Percentiles rank a stretch among this genome's conserved stretches.
These are phyloP conservation scores for Komagataella kurtzmanii DNA, from an alignment of 805 yeast species.

Conservation along the genomic window DNA sequence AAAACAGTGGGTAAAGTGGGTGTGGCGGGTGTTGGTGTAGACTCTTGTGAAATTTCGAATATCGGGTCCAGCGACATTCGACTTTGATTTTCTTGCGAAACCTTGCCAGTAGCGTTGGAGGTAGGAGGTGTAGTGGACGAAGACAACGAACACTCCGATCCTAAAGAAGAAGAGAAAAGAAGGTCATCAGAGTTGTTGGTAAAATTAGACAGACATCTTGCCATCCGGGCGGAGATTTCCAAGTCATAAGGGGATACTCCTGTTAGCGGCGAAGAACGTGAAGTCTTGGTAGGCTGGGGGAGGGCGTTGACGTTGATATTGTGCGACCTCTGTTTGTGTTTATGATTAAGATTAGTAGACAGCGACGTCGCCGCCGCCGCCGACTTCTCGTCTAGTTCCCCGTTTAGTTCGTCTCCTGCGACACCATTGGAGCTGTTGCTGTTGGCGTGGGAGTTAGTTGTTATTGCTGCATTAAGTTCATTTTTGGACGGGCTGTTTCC, in stretches of 20 bases:
- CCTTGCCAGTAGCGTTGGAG: background rate
- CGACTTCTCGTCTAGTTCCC: conserved; percentile 4
- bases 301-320: conserved; percentile 1
- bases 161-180: conserved; percentile 20
- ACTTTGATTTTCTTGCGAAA: conserved; percentile 12
- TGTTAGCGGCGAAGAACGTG: conserved; percentile 7
- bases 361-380: conserved; percentile 1
- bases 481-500: conserved; percentile 26
- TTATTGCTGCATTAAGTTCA: conserved; percentile 13
- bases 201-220: conserved; percentile 17
- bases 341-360: conserved; percentile 1
- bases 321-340: conserved; percentile 1
- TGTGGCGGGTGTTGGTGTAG: conserved; percentile 12
- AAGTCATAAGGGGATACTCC: conserved; percentile 13
- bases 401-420: conserved; percentile 3
- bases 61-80: conserved; percentile 11
- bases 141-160: conserved; percentile 4
- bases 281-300: background rate
- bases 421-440: conserved; percentile 4
- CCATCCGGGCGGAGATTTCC: conserved; percentile 34
- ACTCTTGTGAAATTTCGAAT: conserved; percentile 19
- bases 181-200: background rate
- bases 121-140: background rate
- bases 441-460: conserved; percentile 5
- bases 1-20: background rate